phyloP scores from a whole-genome alignment of 2,329 filamentous ascomycete genomes.

The Aspergillus awamori region DNA sequence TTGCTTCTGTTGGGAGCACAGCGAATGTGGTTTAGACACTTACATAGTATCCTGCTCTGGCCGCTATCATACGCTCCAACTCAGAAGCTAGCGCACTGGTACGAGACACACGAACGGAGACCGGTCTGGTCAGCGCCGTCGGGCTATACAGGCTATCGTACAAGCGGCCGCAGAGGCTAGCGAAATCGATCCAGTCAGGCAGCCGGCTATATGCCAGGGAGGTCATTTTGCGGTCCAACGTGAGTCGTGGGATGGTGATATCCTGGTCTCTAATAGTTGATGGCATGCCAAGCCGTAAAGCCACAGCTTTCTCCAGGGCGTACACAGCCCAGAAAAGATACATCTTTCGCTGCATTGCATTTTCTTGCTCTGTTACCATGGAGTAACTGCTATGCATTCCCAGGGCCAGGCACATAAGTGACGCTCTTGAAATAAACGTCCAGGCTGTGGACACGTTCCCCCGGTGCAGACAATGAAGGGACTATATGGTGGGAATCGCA shows the following conservation, averaged over 20 bases:
- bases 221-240: constrained; percentile 8
- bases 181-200: constrained; percentile 21
- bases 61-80: constrained; percentile 10
- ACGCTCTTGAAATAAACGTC: constrained; percentile 18
- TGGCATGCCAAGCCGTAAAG: constrained; percentile 16
- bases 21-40: not conserved
- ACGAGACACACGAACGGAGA: constrained; percentile 12
- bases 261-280: constrained; percentile 19
- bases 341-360: constrained; percentile 1
- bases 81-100: constrained; percentile 15
- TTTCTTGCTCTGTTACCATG: not conserved
- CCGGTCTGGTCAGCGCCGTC: constrained; percentile 15
- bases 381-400: constrained; percentile 13
- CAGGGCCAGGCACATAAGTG: constrained; percentile 14
- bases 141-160: constrained; percentile 21
- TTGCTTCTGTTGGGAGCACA: not conserved
- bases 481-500: not conserved
- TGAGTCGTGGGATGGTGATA: constrained; percentile 9
- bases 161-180: constrained; percentile 17
- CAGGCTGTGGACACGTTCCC: constrained; percentile 13
- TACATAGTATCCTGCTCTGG: constrained; percentile 1
- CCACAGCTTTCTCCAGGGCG: constrained; percentile 12
- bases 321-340: constrained; percentile 16
- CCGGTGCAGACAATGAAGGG: constrained; percentile 13
- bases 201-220: constrained; percentile 10